These are phyloP conservation scores for Cyclanthera cordifolia DNA, from an alignment of 306 rosid genomes.

Conservation along the genomic window DNA sequence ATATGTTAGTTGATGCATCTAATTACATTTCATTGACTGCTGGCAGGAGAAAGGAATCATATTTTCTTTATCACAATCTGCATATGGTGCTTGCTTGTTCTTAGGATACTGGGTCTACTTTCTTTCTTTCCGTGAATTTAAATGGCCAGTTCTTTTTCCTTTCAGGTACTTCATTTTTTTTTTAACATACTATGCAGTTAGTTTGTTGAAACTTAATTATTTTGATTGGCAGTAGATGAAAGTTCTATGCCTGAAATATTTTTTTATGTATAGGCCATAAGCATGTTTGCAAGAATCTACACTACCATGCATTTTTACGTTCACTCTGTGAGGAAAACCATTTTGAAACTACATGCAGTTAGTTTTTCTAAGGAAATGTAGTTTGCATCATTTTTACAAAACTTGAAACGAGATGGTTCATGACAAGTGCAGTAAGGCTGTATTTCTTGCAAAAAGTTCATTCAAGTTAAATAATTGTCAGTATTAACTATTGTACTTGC, in stretches of 20 bases:
- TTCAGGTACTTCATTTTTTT: slow-evolving; percentile 48
- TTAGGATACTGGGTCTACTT: slow-evolving; percentile 87
- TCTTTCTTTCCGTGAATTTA: slow-evolving; percentile 32
- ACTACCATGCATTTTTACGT: neutral
- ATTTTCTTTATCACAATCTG: slow-evolving; percentile 73
- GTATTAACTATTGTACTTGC: neutral
- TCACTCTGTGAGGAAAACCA: neutral
- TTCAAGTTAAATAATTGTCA: neutral
- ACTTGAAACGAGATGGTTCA: neutral
- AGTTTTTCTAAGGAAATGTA: neutral
- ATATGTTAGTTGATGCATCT: slow-evolving; percentile 18
- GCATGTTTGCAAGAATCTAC: neutral
- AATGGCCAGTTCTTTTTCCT: slow-evolving; percentile 50
- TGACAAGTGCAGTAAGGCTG: neutral
- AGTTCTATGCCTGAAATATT: neutral
- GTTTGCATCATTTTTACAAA: neutral
- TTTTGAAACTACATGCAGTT: neutral
- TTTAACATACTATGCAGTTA: neutral
- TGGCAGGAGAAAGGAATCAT: slow-evolving; percentile 73
- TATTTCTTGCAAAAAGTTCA: slow-evolving; percentile 3
- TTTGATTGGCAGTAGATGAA: neutral
- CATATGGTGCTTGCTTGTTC: slow-evolving; percentile 83
- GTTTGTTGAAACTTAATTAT: neutral
- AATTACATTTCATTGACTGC: slow-evolving; percentile 22
- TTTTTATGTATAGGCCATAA: neutral